Conservation (phyloP, 352 stramenopile species). For the Blastocystis hominis region DNA sequence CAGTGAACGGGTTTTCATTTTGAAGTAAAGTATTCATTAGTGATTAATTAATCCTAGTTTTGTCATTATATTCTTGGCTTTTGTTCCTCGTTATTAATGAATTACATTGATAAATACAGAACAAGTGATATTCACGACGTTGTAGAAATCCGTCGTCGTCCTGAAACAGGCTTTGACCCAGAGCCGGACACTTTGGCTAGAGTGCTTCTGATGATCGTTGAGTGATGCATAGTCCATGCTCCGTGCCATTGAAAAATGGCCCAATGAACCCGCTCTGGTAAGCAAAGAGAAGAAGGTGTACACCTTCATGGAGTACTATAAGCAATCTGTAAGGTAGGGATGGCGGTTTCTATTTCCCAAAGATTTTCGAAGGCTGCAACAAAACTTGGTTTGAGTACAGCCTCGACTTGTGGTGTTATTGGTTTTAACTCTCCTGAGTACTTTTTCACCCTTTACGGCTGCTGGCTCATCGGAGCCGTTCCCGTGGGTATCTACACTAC, state of each 20-base stretch:
- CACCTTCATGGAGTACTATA: constrained; percentile 53
- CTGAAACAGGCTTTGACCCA: constrained; percentile 55
- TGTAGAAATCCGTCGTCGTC: constrained; percentile 29
- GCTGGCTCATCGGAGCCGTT: constrained; percentile 80
- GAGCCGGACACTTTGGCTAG: constrained; percentile 33
- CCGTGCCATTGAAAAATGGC: constrained; percentile 36
- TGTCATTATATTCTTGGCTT: not conserved
- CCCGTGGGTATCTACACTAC: constrained; percentile 88
- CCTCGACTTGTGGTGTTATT: constrained; percentile 75
- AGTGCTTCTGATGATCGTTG: not conserved
- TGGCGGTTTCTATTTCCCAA: constrained; percentile 36
- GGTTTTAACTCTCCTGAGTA: constrained; percentile 82
- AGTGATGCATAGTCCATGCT: constrained; percentile 4
- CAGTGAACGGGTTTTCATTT: no score
- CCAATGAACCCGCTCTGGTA: constrained; percentile 38
- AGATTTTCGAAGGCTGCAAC: constrained; percentile 72
- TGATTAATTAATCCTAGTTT: not conserved
- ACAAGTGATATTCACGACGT: constrained; percentile 37
- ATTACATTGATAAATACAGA: constrained; percentile 19
- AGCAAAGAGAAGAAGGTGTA: constrained; percentile 53
- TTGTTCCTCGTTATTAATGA: not conserved
- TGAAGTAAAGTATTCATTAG: no score
- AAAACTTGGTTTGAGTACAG: constrained; percentile 68
- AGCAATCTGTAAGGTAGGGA: constrained; percentile 25
- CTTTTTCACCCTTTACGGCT: constrained; percentile 79